phyloP scores from a whole-genome alignment of 306 rosid genomes.

The Acacia crassicarpa region DNA sequence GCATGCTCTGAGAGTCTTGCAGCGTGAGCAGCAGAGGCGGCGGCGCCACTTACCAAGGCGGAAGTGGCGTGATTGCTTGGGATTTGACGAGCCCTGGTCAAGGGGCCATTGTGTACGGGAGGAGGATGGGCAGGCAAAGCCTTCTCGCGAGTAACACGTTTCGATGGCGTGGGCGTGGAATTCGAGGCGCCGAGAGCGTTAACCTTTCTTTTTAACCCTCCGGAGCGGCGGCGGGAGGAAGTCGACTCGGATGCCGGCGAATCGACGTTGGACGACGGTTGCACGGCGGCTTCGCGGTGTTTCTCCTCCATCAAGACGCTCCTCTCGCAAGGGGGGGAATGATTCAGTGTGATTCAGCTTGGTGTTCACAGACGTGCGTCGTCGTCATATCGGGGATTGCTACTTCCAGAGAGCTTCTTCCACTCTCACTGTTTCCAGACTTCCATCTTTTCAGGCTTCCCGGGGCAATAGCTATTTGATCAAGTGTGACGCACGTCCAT shows the following conservation, averaged over 20 bases:
- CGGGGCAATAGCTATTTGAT: background rate
- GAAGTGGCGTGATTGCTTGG: slow-evolving; percentile 37
- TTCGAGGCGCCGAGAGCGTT: slow-evolving; percentile 40
- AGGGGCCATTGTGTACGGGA: slow-evolving; percentile 66
- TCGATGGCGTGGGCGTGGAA: slow-evolving; percentile 57
- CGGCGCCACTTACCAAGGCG: background rate
- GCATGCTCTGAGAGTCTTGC: slow-evolving; percentile 30
- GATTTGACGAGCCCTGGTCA: slow-evolving; percentile 77
- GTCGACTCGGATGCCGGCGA: slow-evolving; percentile 58
- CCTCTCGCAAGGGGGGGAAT: background rate
- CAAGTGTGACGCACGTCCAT: background rate
- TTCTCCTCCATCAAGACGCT: slow-evolving; percentile 58
- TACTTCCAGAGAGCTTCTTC: slow-evolving; percentile 3
- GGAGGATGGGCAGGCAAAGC: slow-evolving; percentile 36
- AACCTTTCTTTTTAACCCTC: slow-evolving; percentile 58
- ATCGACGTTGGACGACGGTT: slow-evolving; percentile 40
- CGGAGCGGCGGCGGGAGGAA: slow-evolving; percentile 56
- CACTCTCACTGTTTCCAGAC: background rate
- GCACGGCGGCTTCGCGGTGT: slow-evolving; percentile 56
- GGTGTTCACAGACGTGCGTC: background rate
- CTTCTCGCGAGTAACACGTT: slow-evolving; percentile 68
- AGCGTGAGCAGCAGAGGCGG: background rate
- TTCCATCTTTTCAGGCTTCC: background rate
- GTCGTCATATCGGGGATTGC: background rate
- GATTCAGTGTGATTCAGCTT: slow-evolving; percentile 16